These are phyloP conservation scores for Purpureocillium lavendulum DNA, from an alignment of 2,329 filamentous ascomycete genomes.

Conservation along the genomic window DNA sequence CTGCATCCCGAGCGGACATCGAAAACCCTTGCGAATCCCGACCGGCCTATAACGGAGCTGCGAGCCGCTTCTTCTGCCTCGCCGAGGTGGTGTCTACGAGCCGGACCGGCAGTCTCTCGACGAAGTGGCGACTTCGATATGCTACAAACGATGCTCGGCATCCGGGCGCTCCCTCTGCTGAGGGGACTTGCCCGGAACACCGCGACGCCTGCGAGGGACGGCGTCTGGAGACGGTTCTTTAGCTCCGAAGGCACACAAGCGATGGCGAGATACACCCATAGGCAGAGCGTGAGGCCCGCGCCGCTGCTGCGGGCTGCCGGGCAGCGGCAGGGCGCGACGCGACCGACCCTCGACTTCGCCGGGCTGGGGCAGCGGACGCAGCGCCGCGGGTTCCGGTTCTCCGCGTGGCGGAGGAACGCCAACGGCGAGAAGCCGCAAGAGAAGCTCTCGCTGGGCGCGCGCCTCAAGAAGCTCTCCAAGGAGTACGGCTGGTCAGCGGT, in stretches of 20 bases:
- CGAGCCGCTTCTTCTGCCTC: too few relatives aligned
- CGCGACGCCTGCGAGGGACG: conserved; percentile 16
- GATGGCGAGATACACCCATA: conserved; percentile 1
- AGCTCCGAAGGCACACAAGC: conserved; percentile 15
- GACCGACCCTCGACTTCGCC: conserved; percentile 6
- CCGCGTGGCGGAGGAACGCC: conserved; percentile 20
- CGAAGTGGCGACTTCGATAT: conserved; percentile 8
- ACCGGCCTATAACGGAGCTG: too few relatives aligned
- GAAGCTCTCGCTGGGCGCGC: conserved; percentile 51
- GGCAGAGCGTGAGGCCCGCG: conserved; percentile 1
- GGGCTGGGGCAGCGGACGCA: conserved; percentile 12
- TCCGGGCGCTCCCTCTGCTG: conserved; percentile 12
- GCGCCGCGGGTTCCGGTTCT: conserved; percentile 25
- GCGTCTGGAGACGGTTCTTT: conserved; percentile 18
- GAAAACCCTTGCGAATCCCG: too few relatives aligned
- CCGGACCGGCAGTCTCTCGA: neutral
- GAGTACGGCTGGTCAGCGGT: conserved; percentile 94
- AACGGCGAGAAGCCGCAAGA: conserved; percentile 13
- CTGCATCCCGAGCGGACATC: too few relatives aligned
- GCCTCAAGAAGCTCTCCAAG: conserved; percentile 73
- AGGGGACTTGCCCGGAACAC: conserved; percentile 9
- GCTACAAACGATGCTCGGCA: conserved; percentile 17
- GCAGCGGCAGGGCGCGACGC: conserved; percentile 2
- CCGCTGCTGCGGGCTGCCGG: neutral
- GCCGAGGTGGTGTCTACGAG: neutral